Evolutionary conservation across 2,329 filamentous ascomycete species (phyloP), one percentile per base, ranked within the genome.

Genomic region (Mycosphaerelloides madeirae): DNA sequence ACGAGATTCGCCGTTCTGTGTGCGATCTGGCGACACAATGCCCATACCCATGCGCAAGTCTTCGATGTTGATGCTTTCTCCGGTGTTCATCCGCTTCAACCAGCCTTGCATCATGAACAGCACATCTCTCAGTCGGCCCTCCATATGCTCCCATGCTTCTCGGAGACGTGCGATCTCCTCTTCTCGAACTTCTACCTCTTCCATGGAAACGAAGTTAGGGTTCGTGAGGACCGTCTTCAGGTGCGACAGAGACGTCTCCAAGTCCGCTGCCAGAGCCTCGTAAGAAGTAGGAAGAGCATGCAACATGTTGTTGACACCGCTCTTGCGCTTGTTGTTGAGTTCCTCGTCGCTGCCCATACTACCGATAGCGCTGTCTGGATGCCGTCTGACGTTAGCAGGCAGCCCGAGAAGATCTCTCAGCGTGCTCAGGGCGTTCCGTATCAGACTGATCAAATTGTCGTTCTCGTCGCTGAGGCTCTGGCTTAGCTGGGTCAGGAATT

Each of bases 171-270:
- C 76, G 53, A 98, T 97, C 64, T 96, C 90, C 48, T 94, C 85
- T 53, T 98, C 91, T 43, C 91, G 81, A n/a, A 89, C 70, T 60
- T 94, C 84, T 2, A 98, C 88, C 65, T 97, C 93, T 58, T 97
- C 93, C 16, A 97, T 80, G 0, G 91, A 87, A 12, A 96, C 93
- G 64, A 97, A 98, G 2, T 90, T 95, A 1, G 93, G 93, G 60
- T 97, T 97, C 7, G 89, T 96, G 34, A 98, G 74, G 29, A 98
- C 79, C 2, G 78, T 84, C 53, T 85, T 80, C 52, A 98, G 77
- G 61, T 95, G 88, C 28, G 85, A 81, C 48, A 97, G 75, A 8
- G 95, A 82, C 6, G 73, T 73, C 41, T 90, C 83, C 68, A 96
- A 80, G 52, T 94, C 85, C 7, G 69, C 63, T 1, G 84, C 80